Conservation (phyloP, 805 yeast species). For the Babjeviella inositovora region DNA sequence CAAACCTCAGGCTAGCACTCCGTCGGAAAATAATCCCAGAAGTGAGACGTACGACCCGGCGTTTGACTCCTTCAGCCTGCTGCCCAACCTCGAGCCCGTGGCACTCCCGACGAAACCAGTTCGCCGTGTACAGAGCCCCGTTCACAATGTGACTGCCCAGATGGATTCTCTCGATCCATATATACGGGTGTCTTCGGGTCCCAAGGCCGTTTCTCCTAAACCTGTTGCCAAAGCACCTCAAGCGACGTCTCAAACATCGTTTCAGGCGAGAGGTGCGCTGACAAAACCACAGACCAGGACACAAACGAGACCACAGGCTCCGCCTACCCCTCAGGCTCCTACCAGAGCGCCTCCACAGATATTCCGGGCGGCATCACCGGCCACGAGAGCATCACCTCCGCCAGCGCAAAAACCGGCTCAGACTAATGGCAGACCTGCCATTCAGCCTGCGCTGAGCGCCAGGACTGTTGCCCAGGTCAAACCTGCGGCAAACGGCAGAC, state of each 20-base stretch:
- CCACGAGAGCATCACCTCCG: background rate
- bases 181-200: conserved; percentile 14
- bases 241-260: no score
- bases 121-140: no score
- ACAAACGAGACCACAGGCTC: conserved; percentile 4
- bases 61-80: no score
- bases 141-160: no score
- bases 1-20: no score
- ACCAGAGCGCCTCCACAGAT: conserved; percentile 5
- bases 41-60: no score
- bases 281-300: conserved; percentile 9
- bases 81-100: no score
- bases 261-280: conserved; percentile 7
- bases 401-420: background rate
- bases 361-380: conserved; percentile 1
- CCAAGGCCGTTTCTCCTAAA: conserved; percentile 1
- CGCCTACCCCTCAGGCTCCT: background rate
- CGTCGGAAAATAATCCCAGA: no score
- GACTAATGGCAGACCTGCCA: conserved; percentile 1
- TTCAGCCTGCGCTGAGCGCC: background rate
- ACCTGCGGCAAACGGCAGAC: conserved; percentile 1
- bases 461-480: background rate
- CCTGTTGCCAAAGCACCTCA: conserved; percentile 8
- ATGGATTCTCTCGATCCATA: no score
- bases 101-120: no score